phyloP scores from a whole-genome alignment of 2,329 filamentous ascomycete genomes.

The Hymenoscyphus salicellus region DNA sequence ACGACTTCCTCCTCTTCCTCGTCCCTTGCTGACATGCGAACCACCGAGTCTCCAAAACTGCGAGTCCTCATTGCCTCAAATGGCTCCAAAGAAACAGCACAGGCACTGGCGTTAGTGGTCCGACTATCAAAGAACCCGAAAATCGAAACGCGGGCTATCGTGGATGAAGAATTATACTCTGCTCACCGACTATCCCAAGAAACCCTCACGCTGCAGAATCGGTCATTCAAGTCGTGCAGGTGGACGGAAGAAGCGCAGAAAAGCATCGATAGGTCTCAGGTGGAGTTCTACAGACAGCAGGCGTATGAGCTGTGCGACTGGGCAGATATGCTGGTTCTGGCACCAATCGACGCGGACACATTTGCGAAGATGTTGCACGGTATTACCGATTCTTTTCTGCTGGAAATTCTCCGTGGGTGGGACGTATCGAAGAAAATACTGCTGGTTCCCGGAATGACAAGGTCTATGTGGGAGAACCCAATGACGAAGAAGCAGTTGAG shows the following conservation, averaged over 20 bases:
- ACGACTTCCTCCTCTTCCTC: constrained; percentile 28
- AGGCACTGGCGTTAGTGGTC: constrained; percentile 63
- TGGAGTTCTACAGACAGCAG: constrained; percentile 52
- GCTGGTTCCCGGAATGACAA: constrained; percentile 84
- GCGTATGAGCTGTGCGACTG: constrained; percentile 73
- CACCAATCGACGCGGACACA: constrained; percentile 79
- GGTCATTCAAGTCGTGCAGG: constrained; percentile 36
- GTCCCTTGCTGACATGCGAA: constrained; percentile 32
- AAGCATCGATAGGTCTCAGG: constrained; percentile 29
- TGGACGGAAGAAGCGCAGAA: constrained; percentile 29
- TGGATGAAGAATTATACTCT: constrained; percentile 58
- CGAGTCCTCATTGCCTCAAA: constrained; percentile 65
- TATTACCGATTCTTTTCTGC: constrained; percentile 73
- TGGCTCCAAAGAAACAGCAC: constrained; percentile 62
- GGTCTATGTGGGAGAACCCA: constrained; percentile 84
- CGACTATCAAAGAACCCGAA: constrained; percentile 63
- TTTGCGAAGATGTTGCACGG: constrained; percentile 86
- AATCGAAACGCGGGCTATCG: constrained; percentile 59
- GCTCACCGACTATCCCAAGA: constrained; percentile 58
- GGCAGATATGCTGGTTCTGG: constrained; percentile 82
- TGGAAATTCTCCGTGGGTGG: constrained; percentile 83
- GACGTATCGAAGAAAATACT: constrained; percentile 81
- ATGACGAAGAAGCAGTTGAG: constrained; percentile 83
- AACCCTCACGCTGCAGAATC: constrained; percentile 58
- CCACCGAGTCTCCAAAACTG: constrained; percentile 53